Base-by-base conservation (phyloP, 73 alveolate species). In the Loxodes magnus region DNA sequence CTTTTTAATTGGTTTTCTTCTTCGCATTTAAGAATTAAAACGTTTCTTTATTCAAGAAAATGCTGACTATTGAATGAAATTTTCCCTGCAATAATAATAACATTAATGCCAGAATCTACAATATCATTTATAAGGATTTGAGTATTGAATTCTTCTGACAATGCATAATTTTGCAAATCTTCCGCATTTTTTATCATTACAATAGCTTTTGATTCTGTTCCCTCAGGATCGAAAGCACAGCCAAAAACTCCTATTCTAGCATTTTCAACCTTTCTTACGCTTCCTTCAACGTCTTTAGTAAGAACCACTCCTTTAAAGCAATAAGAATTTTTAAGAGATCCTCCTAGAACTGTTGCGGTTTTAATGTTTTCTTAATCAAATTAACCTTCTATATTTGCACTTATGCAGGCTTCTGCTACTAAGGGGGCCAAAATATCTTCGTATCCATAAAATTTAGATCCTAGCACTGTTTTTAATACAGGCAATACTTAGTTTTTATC, bases 201-300 rank as follows among this genome's bases (percentile, higher is more conserved):
- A 30, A 96, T 93, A 64, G 96, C 99, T 71, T 90, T 90, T 15
- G 99, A 90, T 52, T 93, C 99, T 33, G 95, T 93, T 21, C 76
- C 74, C 66, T 90, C 86, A 54, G 97, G 84, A 33, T 90, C 96
- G 16, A 93, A 61, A 29, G 96, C 92, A 57, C 93, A 77, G 88
- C 86, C 85, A 82, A 77, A 92, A 29, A 92, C 90, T 62, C 96
- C 97, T 58, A 92, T 82, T 52, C 76, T 88, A 30, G 97, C 95
- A 55, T 88, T 81, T 41, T 78, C 77, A 27, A 85, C 86, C 51
- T 92, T 74, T 6, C 66, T 79, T 51, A 92, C 72, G 7, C 94
- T 43, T 30, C 97, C 96, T 67, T 92, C 99, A 14, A 93, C 84
- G 0, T 65, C 75, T 64, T 95, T 71, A 53, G 66, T 75, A 36